A percentile compares a stretch with the other conserved stretches of the same genome.
Conservation (phyloP, 2,329 filamentous ascomycete genomes). For the Clathrospora elynae region DNA sequence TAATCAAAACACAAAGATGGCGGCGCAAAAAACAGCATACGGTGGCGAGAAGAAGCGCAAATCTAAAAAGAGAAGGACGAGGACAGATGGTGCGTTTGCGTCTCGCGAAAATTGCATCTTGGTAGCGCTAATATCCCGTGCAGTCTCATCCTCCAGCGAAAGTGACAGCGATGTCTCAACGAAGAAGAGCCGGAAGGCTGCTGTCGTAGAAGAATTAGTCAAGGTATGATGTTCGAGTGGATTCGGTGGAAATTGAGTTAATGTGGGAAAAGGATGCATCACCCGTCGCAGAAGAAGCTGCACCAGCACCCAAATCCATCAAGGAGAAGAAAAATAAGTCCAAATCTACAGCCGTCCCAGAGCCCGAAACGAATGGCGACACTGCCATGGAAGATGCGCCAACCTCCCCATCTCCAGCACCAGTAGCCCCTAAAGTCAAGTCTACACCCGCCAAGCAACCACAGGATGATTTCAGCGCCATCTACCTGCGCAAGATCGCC, state of each 20-base stretch:
- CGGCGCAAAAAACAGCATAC: slow-evolving; percentile 22
- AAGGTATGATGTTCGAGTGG: neutral
- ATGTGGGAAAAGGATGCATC: slow-evolving; percentile 6
- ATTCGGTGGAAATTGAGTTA: neutral
- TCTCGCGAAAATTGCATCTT: neutral
- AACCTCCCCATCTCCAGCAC: slow-evolving; percentile 8
- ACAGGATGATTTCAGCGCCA: slow-evolving; percentile 60
- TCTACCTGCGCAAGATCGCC: slow-evolving; percentile 72
- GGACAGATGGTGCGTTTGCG: slow-evolving; percentile 32
- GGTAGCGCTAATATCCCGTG: slow-evolving; percentile 15
- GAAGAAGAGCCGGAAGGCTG: slow-evolving; percentile 17
- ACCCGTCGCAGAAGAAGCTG: slow-evolving; percentile 8
- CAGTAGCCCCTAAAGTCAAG: slow-evolving; percentile 9
- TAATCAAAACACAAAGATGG: slow-evolving; percentile 26
- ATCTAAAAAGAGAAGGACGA: slow-evolving; percentile 38
- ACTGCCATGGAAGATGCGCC: slow-evolving; percentile 26
- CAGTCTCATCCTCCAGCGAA: slow-evolving; percentile 40
- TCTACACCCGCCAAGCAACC: slow-evolving; percentile 3
- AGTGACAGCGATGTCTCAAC: slow-evolving; percentile 38
- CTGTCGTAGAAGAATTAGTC: slow-evolving; percentile 2
- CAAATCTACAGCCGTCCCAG: slow-evolving; percentile 7
- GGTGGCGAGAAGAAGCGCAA: slow-evolving; percentile 32
- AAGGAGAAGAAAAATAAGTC: slow-evolving; percentile 23
- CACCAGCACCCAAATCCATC: slow-evolving; percentile 11
- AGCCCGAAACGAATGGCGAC: slow-evolving; percentile 16